These are phyloP conservation scores for Raphanus sativus DNA, from an alignment of 345 rosid species.

Conservation along the genomic window DNA sequence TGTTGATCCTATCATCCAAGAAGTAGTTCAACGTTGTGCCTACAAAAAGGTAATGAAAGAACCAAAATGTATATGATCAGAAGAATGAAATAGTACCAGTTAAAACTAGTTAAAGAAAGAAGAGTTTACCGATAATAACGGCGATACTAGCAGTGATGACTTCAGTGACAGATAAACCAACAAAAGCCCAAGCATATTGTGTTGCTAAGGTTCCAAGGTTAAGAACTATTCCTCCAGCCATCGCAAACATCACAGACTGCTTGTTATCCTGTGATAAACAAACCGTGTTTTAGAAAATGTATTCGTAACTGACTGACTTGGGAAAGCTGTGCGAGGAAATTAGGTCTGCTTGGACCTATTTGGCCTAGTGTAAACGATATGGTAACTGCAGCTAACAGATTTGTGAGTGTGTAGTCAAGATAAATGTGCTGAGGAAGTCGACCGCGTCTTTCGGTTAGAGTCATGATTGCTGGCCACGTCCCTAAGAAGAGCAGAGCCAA, in stretches of 20 bases:
- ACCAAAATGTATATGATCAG: not conserved
- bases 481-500: constrained; percentile 72
- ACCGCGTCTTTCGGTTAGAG: constrained; percentile 8
- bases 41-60: not conserved
- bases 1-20: constrained; percentile 63
- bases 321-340: constrained; percentile 50
- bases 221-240: constrained; percentile 79
- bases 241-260: constrained; percentile 79
- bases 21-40: constrained; percentile 86
- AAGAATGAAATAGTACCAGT: not conserved
- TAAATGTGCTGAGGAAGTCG: no score
- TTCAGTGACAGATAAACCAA: constrained; percentile 81
- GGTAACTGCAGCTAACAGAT: no score
- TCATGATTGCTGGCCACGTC: constrained; percentile 86
- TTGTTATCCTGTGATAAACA: constrained; percentile 64
- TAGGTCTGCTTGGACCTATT: constrained; percentile 49
- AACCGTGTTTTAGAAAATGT: no score
- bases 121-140: constrained; percentile 58
- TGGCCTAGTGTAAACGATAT: no score
- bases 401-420: no score
- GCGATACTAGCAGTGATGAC: constrained; percentile 74
- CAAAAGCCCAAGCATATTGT: constrained; percentile 86
- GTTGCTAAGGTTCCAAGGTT: constrained; percentile 80
- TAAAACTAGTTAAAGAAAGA: not conserved
- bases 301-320: constrained; percentile 45